A percentile compares a stretch with the other conserved stretches of the same genome.
Evolutionary conservation across 495 filamentous ascomycete genomes (phyloP).

Genomic region (Staphylotrichum longicolle): DNA sequence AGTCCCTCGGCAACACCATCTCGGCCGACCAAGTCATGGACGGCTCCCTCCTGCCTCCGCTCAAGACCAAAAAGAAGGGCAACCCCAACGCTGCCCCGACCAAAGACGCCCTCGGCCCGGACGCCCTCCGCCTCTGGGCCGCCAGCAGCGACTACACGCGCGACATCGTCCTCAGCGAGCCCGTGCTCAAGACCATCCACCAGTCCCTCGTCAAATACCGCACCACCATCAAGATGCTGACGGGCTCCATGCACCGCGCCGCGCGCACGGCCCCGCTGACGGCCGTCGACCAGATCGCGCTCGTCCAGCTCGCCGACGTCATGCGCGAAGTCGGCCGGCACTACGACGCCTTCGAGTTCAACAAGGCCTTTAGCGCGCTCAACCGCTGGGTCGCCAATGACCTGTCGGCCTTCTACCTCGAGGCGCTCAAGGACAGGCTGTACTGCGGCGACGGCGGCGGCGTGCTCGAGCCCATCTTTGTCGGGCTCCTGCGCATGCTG

Average conservation of each 20-base stretch:
- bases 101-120: conserved; percentile 60
- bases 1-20: conserved; percentile 90
- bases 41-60: conserved; percentile 57
- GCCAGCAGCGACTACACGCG: conserved; percentile 87
- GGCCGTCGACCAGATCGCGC: conserved; percentile 68
- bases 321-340: conserved; percentile 57
- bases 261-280: conserved; percentile 44
- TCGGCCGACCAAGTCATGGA: conserved; percentile 79
- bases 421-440: conserved; percentile 82
- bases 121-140: conserved; percentile 89
- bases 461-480: conserved; percentile 67
- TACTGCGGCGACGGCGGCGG: conserved; percentile 72
- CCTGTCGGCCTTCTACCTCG: conserved; percentile 91
- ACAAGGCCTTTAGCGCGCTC: conserved; percentile 67
- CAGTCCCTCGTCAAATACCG: conserved; percentile 78
- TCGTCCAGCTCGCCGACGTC: conserved; percentile 66
- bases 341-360: conserved; percentile 74
- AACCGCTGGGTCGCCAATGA: conserved; percentile 77
- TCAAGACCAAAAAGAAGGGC: conserved; percentile 43
- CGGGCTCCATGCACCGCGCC: conserved; percentile 73
- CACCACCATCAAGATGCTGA: conserved; percentile 80
- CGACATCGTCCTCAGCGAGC: conserved; percentile 75
- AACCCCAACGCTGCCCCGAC: conserved; percentile 10
- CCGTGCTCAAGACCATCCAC: conserved; percentile 71
- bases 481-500: conserved; percentile 70